These are phyloP conservation scores for Fusarium piperis DNA, from an alignment of 2,329 filamentous ascomycete genomes.

Conservation along the genomic window DNA sequence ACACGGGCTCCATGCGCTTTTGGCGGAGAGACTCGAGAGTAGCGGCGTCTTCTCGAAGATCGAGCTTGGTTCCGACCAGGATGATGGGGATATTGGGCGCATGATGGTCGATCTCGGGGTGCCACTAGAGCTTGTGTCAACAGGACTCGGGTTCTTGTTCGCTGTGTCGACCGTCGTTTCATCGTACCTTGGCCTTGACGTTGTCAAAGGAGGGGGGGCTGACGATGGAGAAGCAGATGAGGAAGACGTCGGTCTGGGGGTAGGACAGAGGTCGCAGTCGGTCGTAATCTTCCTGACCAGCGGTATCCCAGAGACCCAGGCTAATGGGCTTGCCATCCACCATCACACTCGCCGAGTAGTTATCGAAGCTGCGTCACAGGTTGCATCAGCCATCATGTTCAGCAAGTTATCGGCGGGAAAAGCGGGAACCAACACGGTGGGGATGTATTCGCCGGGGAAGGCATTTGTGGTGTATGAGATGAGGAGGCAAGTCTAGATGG, in stretches of 20 bases:
- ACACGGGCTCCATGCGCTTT: constrained; percentile 97
- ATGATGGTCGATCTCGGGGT: constrained; percentile 96
- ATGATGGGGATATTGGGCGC: constrained; percentile 96
- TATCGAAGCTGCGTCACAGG: constrained; percentile 78
- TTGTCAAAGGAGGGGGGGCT: constrained; percentile 98
- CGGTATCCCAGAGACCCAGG: constrained; percentile 97
- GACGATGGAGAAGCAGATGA: constrained; percentile 98
- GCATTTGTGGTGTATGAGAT: constrained; percentile 99
- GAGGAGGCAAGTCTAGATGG: constrained; percentile 87
- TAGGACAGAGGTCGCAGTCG: constrained; percentile 94
- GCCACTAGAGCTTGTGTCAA: constrained; percentile 72
- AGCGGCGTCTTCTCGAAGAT: constrained; percentile 87
- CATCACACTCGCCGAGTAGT: constrained; percentile 99
- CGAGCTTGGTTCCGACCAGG: constrained; percentile 95
- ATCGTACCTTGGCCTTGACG: constrained; percentile 92
- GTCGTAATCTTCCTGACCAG: constrained; percentile 98
- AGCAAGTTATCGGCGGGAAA: neutral
- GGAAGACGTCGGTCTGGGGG: constrained; percentile 97
- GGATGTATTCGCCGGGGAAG: constrained; percentile 99
- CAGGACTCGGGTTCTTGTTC: constrained; percentile 7
- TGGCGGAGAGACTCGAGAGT: constrained; percentile 84
- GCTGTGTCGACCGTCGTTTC: neutral
- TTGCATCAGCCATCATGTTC: constrained; percentile 12
- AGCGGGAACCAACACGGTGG: constrained; percentile 81
- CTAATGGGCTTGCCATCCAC: constrained; percentile 98